phyloP scores from a whole-genome alignment of 2,329 filamentous ascomycete species.

The Penicillium sp. region DNA sequence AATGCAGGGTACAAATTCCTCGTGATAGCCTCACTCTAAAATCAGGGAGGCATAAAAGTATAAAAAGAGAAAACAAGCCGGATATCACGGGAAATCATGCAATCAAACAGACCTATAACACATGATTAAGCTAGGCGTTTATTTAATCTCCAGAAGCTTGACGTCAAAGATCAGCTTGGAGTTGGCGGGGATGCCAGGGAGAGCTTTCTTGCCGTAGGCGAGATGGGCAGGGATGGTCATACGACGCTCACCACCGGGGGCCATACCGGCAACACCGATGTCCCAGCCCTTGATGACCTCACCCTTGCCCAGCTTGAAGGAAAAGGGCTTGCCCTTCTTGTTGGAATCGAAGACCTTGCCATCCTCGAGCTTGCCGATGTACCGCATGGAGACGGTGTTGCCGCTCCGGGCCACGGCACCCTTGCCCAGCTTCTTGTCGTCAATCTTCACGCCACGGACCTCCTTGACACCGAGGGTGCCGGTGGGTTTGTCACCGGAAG shows the following conservation, averaged over 20 bases:
- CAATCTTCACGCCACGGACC: conserved; percentile 83
- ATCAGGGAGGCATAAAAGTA: conserved; percentile 25
- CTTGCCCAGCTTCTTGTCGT: conserved; percentile 88
- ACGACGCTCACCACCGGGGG: conserved; percentile 86
- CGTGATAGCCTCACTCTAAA: conserved; percentile 35
- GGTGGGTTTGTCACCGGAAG: conserved; percentile 56
- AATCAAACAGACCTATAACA: conserved; percentile 28
- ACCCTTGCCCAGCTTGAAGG: conserved; percentile 87
- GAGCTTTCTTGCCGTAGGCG: conserved; percentile 79
- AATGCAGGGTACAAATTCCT: conserved; percentile 21
- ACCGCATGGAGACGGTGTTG: conserved; percentile 86
- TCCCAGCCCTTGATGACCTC: conserved; percentile 99
- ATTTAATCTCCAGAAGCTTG: conserved; percentile 80
- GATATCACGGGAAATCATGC: conserved; percentile 35
- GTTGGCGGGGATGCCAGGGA: conserved; percentile 85
- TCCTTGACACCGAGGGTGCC: conserved; percentile 66
- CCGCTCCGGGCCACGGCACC: conserved; percentile 85
- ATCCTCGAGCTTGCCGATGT: conserved; percentile 94
- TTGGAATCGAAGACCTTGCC: conserved; percentile 98
- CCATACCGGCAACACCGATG: conserved; percentile 87
- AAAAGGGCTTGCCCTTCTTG: conserved; percentile 98
- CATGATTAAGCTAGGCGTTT: conserved; percentile 34
- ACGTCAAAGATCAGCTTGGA: conserved; percentile 89
- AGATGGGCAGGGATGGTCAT: conserved; percentile 81
- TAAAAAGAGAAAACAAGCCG: conserved; percentile 30